phyloP scores from a whole-genome alignment of 2,329 filamentous ascomycete species.

The Hypoxylon sp. region DNA sequence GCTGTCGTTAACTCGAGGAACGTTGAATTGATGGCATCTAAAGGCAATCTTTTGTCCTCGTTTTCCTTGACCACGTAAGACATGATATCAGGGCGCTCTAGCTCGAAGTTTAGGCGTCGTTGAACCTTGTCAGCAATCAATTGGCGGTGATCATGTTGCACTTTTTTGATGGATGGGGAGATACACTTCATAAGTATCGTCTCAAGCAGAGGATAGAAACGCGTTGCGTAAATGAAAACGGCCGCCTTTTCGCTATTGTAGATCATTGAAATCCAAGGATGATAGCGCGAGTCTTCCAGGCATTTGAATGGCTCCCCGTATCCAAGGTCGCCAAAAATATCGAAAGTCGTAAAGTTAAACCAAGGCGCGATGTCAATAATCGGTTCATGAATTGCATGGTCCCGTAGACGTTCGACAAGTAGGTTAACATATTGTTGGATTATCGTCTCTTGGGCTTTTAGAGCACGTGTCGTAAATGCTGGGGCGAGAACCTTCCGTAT shows the following conservation, averaged over 20 bases:
- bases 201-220: conserved; percentile 48
- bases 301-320: conserved; percentile 54
- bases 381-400: conserved; percentile 16
- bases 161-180: conserved; percentile 39
- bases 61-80: conserved; percentile 46
- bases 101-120: conserved; percentile 48
- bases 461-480: conserved; percentile 47
- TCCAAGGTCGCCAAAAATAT: conserved; percentile 55
- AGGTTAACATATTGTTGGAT: conserved; percentile 50
- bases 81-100: conserved; percentile 52
- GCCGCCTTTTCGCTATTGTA: conserved; percentile 50
- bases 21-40: conserved; percentile 54
- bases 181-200: conserved; percentile 40
- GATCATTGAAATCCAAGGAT: conserved; percentile 50
- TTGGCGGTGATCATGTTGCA: conserved; percentile 45
- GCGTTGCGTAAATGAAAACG: conserved; percentile 40
- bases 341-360: conserved; percentile 57
- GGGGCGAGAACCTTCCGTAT: conserved; percentile 49
- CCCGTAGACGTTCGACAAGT: conserved; percentile 45
- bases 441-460: conserved; percentile 52
- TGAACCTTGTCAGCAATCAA: conserved; percentile 52
- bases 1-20: conserved; percentile 52
- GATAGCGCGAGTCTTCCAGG: conserved; percentile 50
- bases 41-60: conserved; percentile 36
- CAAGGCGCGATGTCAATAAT: conserved; percentile 43